These are phyloP conservation scores for Ogataea methylovora DNA, from an alignment of 805 yeast genomes.

Conservation along the genomic window DNA sequence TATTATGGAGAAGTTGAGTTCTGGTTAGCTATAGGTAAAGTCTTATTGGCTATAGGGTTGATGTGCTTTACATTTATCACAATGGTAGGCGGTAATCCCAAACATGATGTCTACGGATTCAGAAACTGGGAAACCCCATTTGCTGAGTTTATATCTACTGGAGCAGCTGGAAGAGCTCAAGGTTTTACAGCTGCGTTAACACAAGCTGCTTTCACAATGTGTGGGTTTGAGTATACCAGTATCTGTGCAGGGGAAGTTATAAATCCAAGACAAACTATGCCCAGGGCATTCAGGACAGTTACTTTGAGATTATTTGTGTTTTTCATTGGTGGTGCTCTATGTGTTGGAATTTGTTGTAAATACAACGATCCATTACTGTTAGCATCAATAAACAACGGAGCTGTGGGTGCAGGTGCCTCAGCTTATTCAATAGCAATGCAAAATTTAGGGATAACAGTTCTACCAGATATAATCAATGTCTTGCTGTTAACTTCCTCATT, in stretches of 20 bases:
- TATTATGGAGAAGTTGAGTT: slow-evolving; percentile 47
- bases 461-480: slow-evolving; percentile 73
- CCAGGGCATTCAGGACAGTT: slow-evolving; percentile 39
- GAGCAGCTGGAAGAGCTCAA: slow-evolving; percentile 34
- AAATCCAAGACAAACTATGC: slow-evolving; percentile 38
- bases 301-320: slow-evolving; percentile 34
- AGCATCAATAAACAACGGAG: slow-evolving; percentile 24
- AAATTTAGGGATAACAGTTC: slow-evolving; percentile 49
- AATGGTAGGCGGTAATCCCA: slow-evolving; percentile 80
- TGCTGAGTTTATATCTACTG: slow-evolving; percentile 26
- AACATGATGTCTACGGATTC: slow-evolving; percentile 55
- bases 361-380: slow-evolving; percentile 31
- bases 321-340: slow-evolving; percentile 40
- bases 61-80: slow-evolving; percentile 39
- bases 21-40: slow-evolving; percentile 31
- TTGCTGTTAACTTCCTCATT: slow-evolving; percentile 67
- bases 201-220: slow-evolving; percentile 68
- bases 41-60: slow-evolving; percentile 30
- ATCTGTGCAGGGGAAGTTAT: slow-evolving; percentile 39
- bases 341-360: slow-evolving; percentile 38
- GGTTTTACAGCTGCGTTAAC: slow-evolving; percentile 44
- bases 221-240: slow-evolving; percentile 45
- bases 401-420: slow-evolving; percentile 45
- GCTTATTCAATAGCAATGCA: slow-evolving; percentile 81
- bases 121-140: slow-evolving; percentile 38